Base-by-base conservation (phyloP, 2,329 filamentous ascomycete species). In the Trichoderma endophyticum region DNA sequence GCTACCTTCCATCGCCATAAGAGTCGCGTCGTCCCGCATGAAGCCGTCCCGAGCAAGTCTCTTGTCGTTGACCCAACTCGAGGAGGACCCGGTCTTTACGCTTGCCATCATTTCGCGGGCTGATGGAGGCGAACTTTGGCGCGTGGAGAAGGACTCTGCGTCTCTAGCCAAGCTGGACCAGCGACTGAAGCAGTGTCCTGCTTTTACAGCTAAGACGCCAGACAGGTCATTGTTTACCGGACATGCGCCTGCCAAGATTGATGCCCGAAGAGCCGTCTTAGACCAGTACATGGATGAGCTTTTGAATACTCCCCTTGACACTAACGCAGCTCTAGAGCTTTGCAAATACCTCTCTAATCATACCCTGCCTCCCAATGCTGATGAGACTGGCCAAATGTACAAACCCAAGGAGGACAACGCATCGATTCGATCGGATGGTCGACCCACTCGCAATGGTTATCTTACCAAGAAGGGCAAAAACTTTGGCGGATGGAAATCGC, bases 401-500 rank as follows among this genome's bases (percentile, higher is more conserved):
- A 70, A 70, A 4, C 26, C 61, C 36, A 71, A 66, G 26, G 56
- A 56, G n/a, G 69, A 71, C 21, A 32, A 48, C 15, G 36, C 56
- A 14, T 77, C 77, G 4, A 83, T 84, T 4, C 88, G 90, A 0
- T 86, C 89, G 6, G 89, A 91, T 76, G 89, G 90, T 4, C 89
- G 90, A 63, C 90, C 92, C 9, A 86, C 91, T 72, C 94, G 93
- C 78, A 95, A 91, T 78, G 96, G 96, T 9, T 99, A 98, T 81
- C 84, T 99, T 64, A 98, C 96, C 2, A 99, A 99, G 84, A 90
- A 93, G 76, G 96, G 96, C 63, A 99, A 99, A 86, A 98, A 98
- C 78, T 99, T 99, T 83, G 96, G 96, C 66, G 96, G 96, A 63
- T 99, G 96, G 96, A 99, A 99, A 82, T 95, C 94, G 12, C 84